phyloP scores from a whole-genome alignment of 2,329 filamentous ascomycete genomes.

The Lasiodiplodia sp. region DNA sequence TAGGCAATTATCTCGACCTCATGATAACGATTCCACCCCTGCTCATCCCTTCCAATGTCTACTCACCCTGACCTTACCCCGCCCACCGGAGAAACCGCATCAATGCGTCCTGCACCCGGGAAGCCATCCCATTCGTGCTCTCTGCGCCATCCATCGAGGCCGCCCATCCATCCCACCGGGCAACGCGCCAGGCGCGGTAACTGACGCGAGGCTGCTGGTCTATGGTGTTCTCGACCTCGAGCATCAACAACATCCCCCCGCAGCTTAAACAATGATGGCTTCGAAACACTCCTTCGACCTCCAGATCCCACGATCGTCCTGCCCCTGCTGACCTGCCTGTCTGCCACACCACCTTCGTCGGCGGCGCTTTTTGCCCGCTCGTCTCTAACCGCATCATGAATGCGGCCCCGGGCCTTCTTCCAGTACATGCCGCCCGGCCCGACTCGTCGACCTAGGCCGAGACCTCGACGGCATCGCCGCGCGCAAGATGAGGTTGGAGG shows the following conservation, averaged over 20 bases:
- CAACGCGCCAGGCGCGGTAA: constrained; percentile 45
- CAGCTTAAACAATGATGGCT: constrained; percentile 61
- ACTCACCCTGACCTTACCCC: constrained; percentile 61
- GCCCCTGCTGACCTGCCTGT: constrained; percentile 55
- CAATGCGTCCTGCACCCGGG: constrained; percentile 59
- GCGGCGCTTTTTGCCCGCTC: constrained; percentile 52
- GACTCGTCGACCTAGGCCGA: constrained; percentile 59
- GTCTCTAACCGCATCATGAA: constrained; percentile 56
- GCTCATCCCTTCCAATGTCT: constrained; percentile 44
- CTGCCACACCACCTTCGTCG: constrained; percentile 51
- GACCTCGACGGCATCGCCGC: constrained; percentile 66
- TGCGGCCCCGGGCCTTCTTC: constrained; percentile 38
- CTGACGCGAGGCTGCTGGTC: constrained; percentile 53
- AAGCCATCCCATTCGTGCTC: constrained; percentile 56
- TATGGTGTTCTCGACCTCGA: constrained; percentile 55
- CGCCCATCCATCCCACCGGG: constrained; percentile 40
- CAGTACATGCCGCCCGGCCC: constrained; percentile 54
- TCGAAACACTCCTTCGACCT: constrained; percentile 62
- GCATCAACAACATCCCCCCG: constrained; percentile 58
- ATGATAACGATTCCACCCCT: constrained; percentile 14
- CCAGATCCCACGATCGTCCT: constrained; percentile 58
- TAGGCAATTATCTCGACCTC: constrained; percentile 13
- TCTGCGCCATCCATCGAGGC: constrained; percentile 54
- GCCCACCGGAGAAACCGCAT: constrained; percentile 62
- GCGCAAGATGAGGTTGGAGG: constrained; percentile 64